Base-by-base conservation (phyloP, 2,329 filamentous ascomycete species). In the Colletotrichum orbiculare region DNA sequence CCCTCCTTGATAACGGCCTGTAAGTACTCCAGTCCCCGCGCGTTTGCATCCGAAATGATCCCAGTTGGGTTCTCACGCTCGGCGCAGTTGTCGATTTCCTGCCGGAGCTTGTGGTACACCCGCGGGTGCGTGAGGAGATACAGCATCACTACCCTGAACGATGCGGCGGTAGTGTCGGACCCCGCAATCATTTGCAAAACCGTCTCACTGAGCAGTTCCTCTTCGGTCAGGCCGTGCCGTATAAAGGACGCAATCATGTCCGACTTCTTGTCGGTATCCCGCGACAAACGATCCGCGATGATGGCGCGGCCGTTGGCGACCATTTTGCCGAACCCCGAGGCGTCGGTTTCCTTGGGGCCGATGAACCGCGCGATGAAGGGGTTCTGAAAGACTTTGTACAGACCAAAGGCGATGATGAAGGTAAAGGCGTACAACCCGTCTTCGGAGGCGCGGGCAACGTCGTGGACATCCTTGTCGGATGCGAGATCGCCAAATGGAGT, bases 1-100 rank as follows among this genome's bases (percentile, higher is more conserved):
- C 82, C 80, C 71, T 88, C 85, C 47, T 83, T 85, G 10, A 88
- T 76, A 54, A 85, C 86, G 1, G 85, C 85, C 72, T 87, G 85
- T 69, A 88, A 79, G 71, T 87, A 87, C 0, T 80, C 75, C 6
- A 88, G 74, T 9, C 69, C 72, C 68, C 86, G 83, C 1, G 79
- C 76, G 68, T 87, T 77, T 2, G 70, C 69, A 79, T 83, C 85
- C 5, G 71, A 73, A 37, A 79, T 76, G 47, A 69, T 25, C 1
- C 42, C 39, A 2, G 41, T 37, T 1, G 37, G 9, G 5, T 41
- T 13, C 2, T 54, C 67, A 6, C 66, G 60, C 10, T 54, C 34
- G 25, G 66, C 59, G 8, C 72, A 72, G 0, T 67, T 56, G 49
- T 84, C 79, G 17, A 87, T 78, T 67, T 89, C 86, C 0, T 69